Conservation (phyloP, 2,329 filamentous ascomycete species). For the Exserohilum turcica region DNA sequence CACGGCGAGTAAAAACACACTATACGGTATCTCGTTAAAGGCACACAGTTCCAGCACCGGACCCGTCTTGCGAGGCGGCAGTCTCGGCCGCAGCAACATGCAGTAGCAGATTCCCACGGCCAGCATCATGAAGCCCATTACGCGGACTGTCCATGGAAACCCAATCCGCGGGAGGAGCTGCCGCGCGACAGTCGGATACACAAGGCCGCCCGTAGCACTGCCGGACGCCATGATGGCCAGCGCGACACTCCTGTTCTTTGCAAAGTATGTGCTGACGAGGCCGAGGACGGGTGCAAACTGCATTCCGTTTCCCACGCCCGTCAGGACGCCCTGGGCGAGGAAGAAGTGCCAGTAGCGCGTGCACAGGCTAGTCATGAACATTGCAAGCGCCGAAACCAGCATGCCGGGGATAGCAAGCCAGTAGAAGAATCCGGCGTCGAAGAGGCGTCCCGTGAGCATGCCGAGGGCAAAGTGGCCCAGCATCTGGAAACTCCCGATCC, state of each 20-base stretch:
- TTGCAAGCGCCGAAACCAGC: conserved; percentile 52
- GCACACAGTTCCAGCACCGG: conserved; percentile 51
- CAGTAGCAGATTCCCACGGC: conserved; percentile 46
- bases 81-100: conserved; percentile 48
- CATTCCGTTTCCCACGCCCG: conserved; percentile 42
- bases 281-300: conserved; percentile 43
- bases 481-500: conserved; percentile 59
- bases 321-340: conserved; percentile 44
- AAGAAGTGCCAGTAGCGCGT: conserved; percentile 57
- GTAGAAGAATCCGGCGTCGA: conserved; percentile 59
- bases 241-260: conserved; percentile 62
- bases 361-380: conserved; percentile 59
- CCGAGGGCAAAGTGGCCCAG: conserved; percentile 58
- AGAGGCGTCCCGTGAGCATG: conserved; percentile 57
- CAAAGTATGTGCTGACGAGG: conserved; percentile 61
- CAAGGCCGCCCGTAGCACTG: conserved; percentile 64
- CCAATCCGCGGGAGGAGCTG: conserved; percentile 64
- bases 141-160: conserved; percentile 68
- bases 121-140: conserved; percentile 65
- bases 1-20: conserved; percentile 43
- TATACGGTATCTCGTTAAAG: conserved; percentile 50
- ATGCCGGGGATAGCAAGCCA: conserved; percentile 51
- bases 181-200: conserved; percentile 63
- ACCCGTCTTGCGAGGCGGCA: conserved; percentile 52
- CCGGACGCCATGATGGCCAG: conserved; percentile 65